Conservation (phyloP, 2,329 filamentous ascomycete genomes). For the Pestalotiopsis fici region DNA sequence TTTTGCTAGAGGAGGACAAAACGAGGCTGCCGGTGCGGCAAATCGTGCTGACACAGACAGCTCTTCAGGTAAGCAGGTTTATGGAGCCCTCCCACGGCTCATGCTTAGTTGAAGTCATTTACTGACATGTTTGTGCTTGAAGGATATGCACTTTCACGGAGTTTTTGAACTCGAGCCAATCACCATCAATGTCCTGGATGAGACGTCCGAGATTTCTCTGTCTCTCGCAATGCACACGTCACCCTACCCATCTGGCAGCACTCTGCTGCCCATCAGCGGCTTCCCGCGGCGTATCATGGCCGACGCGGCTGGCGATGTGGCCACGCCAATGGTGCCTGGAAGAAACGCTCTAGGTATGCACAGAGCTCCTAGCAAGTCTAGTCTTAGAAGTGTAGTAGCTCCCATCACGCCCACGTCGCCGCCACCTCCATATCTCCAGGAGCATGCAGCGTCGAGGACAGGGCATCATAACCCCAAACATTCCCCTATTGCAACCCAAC, state of each 20-base stretch:
- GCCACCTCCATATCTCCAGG: background rate
- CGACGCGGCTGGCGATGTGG: slow-evolving; percentile 18
- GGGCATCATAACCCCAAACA: background rate
- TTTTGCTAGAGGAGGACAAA: slow-evolving; percentile 26
- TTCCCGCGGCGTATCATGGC: slow-evolving; percentile 30
- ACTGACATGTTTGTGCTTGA: background rate
- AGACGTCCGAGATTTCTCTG: slow-evolving; percentile 24
- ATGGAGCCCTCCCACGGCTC: slow-evolving; percentile 1
- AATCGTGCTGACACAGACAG: slow-evolving; percentile 23
- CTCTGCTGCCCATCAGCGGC: slow-evolving; percentile 29
- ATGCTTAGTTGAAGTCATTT: background rate
- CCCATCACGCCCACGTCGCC: background rate
- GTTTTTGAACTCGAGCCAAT: slow-evolving; percentile 27
- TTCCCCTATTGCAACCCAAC: background rate
- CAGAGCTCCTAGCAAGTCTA: background rate
- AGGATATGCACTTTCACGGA: slow-evolving; percentile 29
- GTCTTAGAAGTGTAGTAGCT: background rate
- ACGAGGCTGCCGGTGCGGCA: slow-evolving; percentile 21
- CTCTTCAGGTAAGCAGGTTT: slow-evolving; percentile 17
- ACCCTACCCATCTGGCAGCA: slow-evolving; percentile 24
- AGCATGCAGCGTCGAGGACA: background rate
- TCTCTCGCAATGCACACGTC: slow-evolving; percentile 26
- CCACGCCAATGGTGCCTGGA: background rate
- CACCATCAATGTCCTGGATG: slow-evolving; percentile 21
- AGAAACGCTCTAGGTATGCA: slow-evolving; percentile 1